Conservation (phyloP, 345 rosid species). For the Populus simonii region DNA sequence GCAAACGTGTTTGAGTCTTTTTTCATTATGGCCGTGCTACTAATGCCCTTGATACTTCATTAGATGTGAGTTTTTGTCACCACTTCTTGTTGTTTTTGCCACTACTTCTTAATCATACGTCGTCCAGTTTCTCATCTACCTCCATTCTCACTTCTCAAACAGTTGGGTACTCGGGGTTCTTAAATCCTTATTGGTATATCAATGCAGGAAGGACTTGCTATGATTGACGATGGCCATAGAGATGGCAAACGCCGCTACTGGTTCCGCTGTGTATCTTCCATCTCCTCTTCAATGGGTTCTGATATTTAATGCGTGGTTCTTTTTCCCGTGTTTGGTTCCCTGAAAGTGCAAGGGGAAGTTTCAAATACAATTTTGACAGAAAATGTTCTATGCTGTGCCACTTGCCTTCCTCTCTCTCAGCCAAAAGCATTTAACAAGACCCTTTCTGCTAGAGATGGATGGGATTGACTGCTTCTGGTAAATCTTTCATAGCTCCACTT, state of each 20-base stretch:
- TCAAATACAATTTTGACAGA: background rate
- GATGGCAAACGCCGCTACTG: too few relatives aligned
- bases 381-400: too few relatives aligned
- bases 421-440: too few relatives aligned
- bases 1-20: background rate
- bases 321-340: background rate
- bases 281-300: conserved; percentile 38
- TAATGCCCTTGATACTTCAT: too few relatives aligned
- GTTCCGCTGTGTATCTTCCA: too few relatives aligned
- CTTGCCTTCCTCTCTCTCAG: too few relatives aligned
- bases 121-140: too few relatives aligned
- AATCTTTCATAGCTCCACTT: background rate
- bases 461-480: background rate
- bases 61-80: background rate
- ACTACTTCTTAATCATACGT: background rate
- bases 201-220: too few relatives aligned
- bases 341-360: background rate
- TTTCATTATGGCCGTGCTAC: too few relatives aligned
- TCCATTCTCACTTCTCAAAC: background rate
- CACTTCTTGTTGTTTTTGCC: conserved; percentile 14
- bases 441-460: background rate
- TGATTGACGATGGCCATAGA: too few relatives aligned
- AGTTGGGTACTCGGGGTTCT: too few relatives aligned
- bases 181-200: too few relatives aligned
- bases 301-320: conserved; percentile 23